Evolutionary conservation across 208 protist genomes (phyloP), one percentile per base, ranked within the genome.

Genomic region (Crithidia thermophila): DNA sequence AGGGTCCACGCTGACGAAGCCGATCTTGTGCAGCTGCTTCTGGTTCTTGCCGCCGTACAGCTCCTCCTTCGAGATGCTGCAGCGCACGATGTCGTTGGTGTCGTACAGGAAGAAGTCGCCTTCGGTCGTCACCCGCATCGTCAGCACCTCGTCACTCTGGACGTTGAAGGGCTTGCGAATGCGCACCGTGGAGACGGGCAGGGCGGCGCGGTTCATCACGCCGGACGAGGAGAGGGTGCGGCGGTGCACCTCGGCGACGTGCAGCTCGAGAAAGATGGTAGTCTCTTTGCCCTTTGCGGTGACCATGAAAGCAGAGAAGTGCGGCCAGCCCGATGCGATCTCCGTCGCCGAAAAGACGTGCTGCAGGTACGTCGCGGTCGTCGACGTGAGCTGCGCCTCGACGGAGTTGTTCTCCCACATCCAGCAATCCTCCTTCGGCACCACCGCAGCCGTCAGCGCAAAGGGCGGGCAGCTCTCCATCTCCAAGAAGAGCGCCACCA

Each of bases 61-160:
- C 61, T 93, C 82, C 2, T 78, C 72, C 20, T 68, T 69, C 3
- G 74, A 53, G 34, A 95, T 65, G 51, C 81, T 73, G 68, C 87
- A 95, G 4, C 87, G 82, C 23, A 93, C 75, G 28, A 80, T 82
- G 72, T 95, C 84, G 31, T 93, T 86, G 10, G 72, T 78, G 56
- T 93, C 90, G 50, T 78, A 90, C 16, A 95, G 67, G 49, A 93
- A 82, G 75, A 95, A 90, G 56, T 95, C 90, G 1, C 80, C 84
- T 16, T 95, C 87, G 11, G 76, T 74, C 3, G 90, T 88, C 55
- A 95, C 88, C 2, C 79, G 79, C 36, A 93, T 36, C n/a, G 71
- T 91, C 33, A 95, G 56, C 31, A 87, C 56, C 59, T 95, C 90
- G 42, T 84, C 83, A 28, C 79, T 82, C 42, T 77, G 51, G 28